Evolutionary conservation across 2,329 filamentous ascomycete species (phyloP).

Genomic region (Drechslerella dactyloides): DNA sequence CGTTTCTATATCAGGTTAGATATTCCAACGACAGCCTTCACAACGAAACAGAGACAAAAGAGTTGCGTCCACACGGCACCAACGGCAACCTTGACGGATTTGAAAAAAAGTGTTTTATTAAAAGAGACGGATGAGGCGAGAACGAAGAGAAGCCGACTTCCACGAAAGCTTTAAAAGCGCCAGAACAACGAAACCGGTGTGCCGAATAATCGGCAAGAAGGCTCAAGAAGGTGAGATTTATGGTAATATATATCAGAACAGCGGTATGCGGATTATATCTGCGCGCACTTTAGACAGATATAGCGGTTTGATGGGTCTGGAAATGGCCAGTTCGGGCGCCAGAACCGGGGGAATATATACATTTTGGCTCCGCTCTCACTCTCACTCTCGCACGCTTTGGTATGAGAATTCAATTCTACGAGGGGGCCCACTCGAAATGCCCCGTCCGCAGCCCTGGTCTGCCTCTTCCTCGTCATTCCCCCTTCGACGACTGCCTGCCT

Average conservation of each 20-base stretch:
- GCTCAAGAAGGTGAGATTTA: constrained; percentile 5
- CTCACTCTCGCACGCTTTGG: constrained; percentile 10
- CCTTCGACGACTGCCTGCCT: background rate
- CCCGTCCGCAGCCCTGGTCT: background rate
- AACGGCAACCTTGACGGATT: background rate
- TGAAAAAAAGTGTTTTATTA: background rate
- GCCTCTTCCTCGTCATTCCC: background rate
- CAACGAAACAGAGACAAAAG: constrained; percentile 12
- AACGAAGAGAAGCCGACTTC: background rate
- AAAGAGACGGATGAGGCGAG: background rate
- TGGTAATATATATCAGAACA: constrained; percentile 2
- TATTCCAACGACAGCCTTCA: background rate
- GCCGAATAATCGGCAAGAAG: background rate
- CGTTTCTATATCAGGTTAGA: too few species aligned
- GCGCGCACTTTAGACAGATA: constrained; percentile 18
- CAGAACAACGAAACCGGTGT: background rate
- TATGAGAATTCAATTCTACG: constrained; percentile 29
- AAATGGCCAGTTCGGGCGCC: constrained; percentile 38
- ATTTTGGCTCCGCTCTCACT: constrained; percentile 13
- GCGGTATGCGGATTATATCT: constrained; percentile 10
- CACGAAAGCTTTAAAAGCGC: background rate
- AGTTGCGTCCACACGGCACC: too few species aligned
- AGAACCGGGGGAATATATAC: constrained; percentile 36
- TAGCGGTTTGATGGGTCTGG: constrained; percentile 28
- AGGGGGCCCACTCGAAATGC: background rate